Evolutionary conservation across 129 eudicot genomes (phyloP), one percentile per base, ranked within the genome.

Genomic region (Silybum marianum): DNA sequence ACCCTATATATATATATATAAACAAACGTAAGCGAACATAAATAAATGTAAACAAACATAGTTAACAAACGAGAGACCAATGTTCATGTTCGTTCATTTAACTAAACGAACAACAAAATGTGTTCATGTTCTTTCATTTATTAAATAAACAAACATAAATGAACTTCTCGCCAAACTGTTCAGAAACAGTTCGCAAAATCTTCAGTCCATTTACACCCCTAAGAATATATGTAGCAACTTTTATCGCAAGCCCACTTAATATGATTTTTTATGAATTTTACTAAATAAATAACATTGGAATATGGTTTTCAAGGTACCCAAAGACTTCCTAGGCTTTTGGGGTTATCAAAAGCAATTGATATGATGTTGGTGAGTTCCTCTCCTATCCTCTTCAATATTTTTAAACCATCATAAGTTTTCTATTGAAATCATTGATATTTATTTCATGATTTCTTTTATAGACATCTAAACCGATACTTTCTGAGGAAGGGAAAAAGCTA

Each of bases 281-380:
- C 24, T 62, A 62, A 71, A 77, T 12, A 67, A 71, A 1, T 10
- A n/a, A 18, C 23, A 1, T 3, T 58, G 19, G 16, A 58, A 11
- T 77, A 78, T 72, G 78, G 44, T 42, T 70, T 40, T 73, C 7
- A 75, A 95, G 99, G 99, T 62, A 95, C 99, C 23, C 99, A 95
- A 39, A 97, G 97, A 81, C 99, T 95, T 80, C 99, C 99, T 14
- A 89, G 99, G 90, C 98, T 95, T 67, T 71, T 95, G 77, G 99
- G 99, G 48, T 51, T 95, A 84, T 80, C 89, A 51, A 92, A 93
- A 85, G 98, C 95, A 66, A 78, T 95, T 81, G 99, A 95, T 77
- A 88, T 92, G 80, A 91, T 95, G 98, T 86, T 92, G 97, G 99
- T 93, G 85, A 88, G 88, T 66, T 48, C 81, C 44, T 65, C 39